A percentile compares a stretch with the other conserved stretches of the same genome.
Evolutionary conservation across 164 flowering plant genomes (phyloP).

Genomic region (Tinospora cordifolia): DNA sequence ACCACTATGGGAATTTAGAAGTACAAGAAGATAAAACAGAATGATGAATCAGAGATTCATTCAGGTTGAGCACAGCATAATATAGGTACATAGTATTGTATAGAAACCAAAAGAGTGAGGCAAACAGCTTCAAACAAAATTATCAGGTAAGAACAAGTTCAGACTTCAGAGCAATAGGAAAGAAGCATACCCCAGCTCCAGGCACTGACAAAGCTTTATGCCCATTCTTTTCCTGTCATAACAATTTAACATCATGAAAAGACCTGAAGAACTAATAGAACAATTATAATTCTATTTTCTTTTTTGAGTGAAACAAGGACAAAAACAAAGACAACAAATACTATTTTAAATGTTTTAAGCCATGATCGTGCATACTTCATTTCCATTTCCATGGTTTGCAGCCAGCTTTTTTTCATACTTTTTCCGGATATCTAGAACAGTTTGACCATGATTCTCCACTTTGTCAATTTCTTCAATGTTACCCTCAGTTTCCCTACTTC

Average conservation of each 20-base stretch:
- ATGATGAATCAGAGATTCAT: not conserved
- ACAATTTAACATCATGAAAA: constrained; percentile 17
- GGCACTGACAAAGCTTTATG: constrained; percentile 65
- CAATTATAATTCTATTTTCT: not conserved
- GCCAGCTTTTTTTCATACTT: constrained; percentile 94
- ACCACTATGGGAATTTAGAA: not conserved
- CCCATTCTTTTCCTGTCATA: constrained; percentile 55
- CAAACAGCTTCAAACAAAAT: not conserved
- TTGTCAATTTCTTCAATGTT: constrained; percentile 56
- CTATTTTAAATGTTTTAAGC: not conserved
- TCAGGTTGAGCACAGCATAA: not conserved
- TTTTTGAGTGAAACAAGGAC: too few relatives aligned
- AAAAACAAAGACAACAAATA: too few relatives aligned
- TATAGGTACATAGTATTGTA: not conserved
- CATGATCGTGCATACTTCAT: constrained; percentile 39
- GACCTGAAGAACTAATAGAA: not conserved
- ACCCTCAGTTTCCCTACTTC: constrained; percentile 38
- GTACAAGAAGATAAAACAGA: not conserved
- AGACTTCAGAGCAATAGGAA: not conserved
- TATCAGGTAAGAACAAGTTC: not conserved
- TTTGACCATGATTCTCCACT: constrained; percentile 43
- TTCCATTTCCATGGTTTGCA: constrained; percentile 47
- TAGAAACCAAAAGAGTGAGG: not conserved
- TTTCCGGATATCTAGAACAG: constrained; percentile 72
- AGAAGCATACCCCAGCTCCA: constrained; percentile 83